Evolutionary conservation across 139 green algal species (phyloP), one percentile per base, ranked within the genome.

Genomic region (Desmodesmus armatus): DNA sequence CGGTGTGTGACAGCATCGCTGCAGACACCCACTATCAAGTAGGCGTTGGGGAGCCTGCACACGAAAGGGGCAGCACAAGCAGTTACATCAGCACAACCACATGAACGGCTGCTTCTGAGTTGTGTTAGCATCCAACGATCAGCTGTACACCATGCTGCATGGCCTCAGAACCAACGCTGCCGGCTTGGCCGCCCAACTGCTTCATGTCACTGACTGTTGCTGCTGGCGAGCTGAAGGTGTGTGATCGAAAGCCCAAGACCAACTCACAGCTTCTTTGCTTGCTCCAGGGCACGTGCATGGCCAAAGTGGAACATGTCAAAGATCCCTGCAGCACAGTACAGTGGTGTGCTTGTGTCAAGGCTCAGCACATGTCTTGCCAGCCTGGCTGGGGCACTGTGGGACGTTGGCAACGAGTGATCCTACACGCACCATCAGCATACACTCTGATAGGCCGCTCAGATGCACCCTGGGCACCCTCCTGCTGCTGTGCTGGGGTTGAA

Each of bases 231-330:
- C n/a, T n/a, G n/a, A n/a, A n/a, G n/a, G n/a, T n/a, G n/a, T n/a
- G n/a, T n/a, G n/a, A n/a, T n/a, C n/a, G n/a, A n/a, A n/a, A 69
- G 3, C n/a, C 5, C 3, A 33, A 33, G 19, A 29, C 2, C n/a
- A 37, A 91, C 91, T 90, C 78, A 96, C 93, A 94, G 79, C 66
- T 97, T 95, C 83, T 98, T 98, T 6, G 96, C 96, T 83, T 98
- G 96, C 89, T 98, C 96, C 67, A 98, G 84, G 2, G 96, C 94
- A n/a, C 91, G 80, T 0, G 96, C 96, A 63, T 98, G 96, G 0
- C 96, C 96, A 88, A 98, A 97, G 85, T 98, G 95, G 70, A 98
- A 98, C 37, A 98, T 83, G 81, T 98, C 95, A 51, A 97, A 98
- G 69, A 98, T 96, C 19, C 94, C 94, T 96, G 91, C 60, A 71